Evolutionary conservation across 1,284 basidiomycete genomes (phyloP), one percentile per base, ranked within the genome.

Genomic region (Laetiporus sulphureus): DNA sequence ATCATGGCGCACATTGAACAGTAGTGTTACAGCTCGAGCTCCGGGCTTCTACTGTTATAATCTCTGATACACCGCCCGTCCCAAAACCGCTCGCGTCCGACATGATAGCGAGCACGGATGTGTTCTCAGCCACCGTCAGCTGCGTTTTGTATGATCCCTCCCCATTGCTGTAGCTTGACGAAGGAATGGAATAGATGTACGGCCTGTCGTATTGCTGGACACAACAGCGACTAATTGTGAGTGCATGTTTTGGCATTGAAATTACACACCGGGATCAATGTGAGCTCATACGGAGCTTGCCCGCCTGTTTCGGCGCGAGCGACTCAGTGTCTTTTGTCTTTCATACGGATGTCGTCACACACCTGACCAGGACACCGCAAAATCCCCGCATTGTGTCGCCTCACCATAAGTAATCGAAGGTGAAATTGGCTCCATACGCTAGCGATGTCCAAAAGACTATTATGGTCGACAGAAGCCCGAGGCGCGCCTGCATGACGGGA

Each of bases 11-110:
- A 34, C 15, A 20, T n/a, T 36, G 33, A 20, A 42, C 24, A 27
- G 67, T 66, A 0, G 72, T 73, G 48, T 79, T 69, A 57, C 85
- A 89, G 16, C 53, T 62, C 5, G 68, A 67, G 33, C 69, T 68
- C 13, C 66, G 58, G 8, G 60, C 46, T 30, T 69, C 77, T 3
- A 78, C 75, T 1, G 65, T 71, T 29, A 83, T 54, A 2, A 82
- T 33, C 25, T 61, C 46, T 1, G 79, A 74, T 5, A 69, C 68
- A 15, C 83, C 84, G 5, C 84, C 83, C 7, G 76, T 65, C 32
- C 65, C 81, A 55, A 80, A 83, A 0, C 83, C 83, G 34, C 72
- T 73, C 15, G 75, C 66, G 56, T 89, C 86, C 18, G 79, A 85
- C 81, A 89, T 82, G 29, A 75, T 71, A 16, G 81, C 50, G 10